Evolutionary conservation across 2,329 filamentous ascomycete species (phyloP).

Genomic region (Diplocarpon rosae): DNA sequence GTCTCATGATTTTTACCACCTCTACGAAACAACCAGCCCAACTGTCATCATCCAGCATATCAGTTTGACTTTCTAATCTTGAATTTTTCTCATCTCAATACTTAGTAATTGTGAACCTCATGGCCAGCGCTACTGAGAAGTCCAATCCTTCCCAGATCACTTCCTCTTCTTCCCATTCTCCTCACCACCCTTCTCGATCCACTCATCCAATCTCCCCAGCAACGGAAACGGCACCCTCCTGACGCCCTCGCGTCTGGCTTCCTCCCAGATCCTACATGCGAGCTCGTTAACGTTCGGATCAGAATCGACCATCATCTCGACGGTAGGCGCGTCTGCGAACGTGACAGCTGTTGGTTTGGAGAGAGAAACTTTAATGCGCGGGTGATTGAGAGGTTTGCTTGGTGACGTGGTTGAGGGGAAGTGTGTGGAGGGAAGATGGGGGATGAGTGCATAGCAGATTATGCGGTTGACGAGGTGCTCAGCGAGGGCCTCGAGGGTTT

Average conservation of each 20-base stretch:
- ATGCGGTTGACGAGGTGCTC: conserved; percentile 37
- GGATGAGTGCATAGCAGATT: conserved; percentile 32
- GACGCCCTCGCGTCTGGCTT: not conserved
- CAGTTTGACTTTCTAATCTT: no score
- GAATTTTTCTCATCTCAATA: no score
- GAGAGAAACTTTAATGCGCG: conserved; percentile 44
- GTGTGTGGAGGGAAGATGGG: conserved; percentile 3
- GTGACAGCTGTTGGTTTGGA: conserved; percentile 66
- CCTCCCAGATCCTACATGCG: conserved; percentile 7
- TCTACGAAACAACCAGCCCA: no score
- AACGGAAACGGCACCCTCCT: conserved; percentile 18
- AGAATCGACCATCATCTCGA: conserved; percentile 41
- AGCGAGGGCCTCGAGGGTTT: conserved; percentile 53
- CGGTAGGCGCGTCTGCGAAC: conserved; percentile 58
- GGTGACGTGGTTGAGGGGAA: not conserved
- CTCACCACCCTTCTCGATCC: conserved; percentile 13
- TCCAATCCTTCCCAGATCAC: no score
- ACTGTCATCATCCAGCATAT: no score
- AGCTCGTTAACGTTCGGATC: conserved; percentile 8
- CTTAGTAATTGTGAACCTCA: no score
- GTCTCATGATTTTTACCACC: no score
- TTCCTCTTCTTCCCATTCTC: no score
- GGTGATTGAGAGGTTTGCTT: conserved; percentile 2
- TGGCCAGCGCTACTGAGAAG: no score
- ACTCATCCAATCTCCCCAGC: conserved; percentile 17